Evolutionary conservation across 495 filamentous ascomycete genomes (phyloP).

Genomic region (Tricharina praecox): DNA sequence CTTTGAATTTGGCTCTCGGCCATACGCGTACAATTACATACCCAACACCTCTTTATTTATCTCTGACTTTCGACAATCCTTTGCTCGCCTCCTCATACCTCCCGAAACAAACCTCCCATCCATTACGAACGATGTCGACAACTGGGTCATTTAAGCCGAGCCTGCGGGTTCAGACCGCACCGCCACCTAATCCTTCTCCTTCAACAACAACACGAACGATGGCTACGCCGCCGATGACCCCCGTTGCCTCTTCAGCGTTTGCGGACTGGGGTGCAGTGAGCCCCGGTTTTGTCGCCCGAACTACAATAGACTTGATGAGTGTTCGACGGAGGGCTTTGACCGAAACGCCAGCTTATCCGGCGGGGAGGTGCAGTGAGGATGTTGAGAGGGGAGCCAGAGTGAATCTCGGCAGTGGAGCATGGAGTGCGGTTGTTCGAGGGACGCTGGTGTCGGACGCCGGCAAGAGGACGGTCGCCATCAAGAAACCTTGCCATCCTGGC

Average conservation of each 20-base stretch:
- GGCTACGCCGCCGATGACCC: neutral
- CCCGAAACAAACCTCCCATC: too few species aligned
- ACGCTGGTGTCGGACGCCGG: neutral
- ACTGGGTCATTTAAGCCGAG: too few species aligned
- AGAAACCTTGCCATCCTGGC: slow-evolving; percentile 9
- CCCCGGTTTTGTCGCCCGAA: neutral
- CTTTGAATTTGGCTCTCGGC: too few species aligned
- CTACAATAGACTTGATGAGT: neutral
- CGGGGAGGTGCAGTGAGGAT: neutral
- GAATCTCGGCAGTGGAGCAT: slow-evolving; percentile 17
- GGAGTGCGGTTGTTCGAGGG: slow-evolving; percentile 12
- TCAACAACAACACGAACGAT: neutral
- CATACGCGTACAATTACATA: too few species aligned
- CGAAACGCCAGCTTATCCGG: neutral
- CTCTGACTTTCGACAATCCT: too few species aligned
- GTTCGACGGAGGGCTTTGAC: neutral
- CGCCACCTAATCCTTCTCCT: neutral
- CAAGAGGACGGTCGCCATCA: slow-evolving; percentile 11
- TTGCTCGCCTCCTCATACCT: too few species aligned
- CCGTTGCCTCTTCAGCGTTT: neutral
- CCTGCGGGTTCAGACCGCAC: neutral
- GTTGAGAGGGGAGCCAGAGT: neutral
- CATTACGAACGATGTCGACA: too few species aligned
- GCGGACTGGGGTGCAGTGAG: neutral
- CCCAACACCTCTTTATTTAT: too few species aligned